phyloP scores from a whole-genome alignment of 2,329 filamentous ascomycete species.

The Xylaria sp. region DNA sequence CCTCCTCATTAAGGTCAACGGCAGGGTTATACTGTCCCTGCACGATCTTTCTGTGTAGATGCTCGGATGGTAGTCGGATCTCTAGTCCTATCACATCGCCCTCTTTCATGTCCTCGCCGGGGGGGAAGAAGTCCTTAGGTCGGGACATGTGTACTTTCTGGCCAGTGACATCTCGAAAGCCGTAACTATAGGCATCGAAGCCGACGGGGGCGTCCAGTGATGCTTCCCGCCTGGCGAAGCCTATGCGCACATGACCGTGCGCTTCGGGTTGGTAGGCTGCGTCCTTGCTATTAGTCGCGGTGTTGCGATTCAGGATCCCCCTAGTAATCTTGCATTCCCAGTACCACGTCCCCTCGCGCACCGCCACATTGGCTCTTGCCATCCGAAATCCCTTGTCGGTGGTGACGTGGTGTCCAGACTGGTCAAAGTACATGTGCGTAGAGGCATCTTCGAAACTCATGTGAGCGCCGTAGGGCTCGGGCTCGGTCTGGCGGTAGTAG shows the following conservation, averaged over 20 bases:
- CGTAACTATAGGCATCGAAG: slow-evolving; percentile 93
- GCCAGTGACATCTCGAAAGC: slow-evolving; percentile 86
- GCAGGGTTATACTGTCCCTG: slow-evolving; percentile 88
- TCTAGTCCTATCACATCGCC: slow-evolving; percentile 95
- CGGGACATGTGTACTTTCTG: slow-evolving; percentile 94
- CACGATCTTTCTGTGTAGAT: slow-evolving; percentile 87
- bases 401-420: slow-evolving; percentile 78
- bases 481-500: slow-evolving; percentile 89
- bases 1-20: slow-evolving; percentile 74
- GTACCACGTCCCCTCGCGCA: slow-evolving; percentile 89
- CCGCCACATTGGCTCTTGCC: slow-evolving; percentile 88
- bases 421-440: slow-evolving; percentile 83
- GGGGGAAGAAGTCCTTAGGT: slow-evolving; percentile 87
- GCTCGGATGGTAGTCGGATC: slow-evolving; percentile 83
- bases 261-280: slow-evolving; percentile 58
- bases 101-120: slow-evolving; percentile 81
- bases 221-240: slow-evolving; percentile 84
- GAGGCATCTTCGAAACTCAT: slow-evolving; percentile 95
- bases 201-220: slow-evolving; percentile 85
- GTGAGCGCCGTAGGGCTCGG: slow-evolving; percentile 81
- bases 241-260: slow-evolving; percentile 79
- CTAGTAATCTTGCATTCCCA: slow-evolving; percentile 92
- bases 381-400: slow-evolving; percentile 95
- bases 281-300: slow-evolving; percentile 42
- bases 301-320: slow-evolving; percentile 57